phyloP scores from a whole-genome alignment of 73 alveolate species.

The Uronychia binucleata region DNA sequence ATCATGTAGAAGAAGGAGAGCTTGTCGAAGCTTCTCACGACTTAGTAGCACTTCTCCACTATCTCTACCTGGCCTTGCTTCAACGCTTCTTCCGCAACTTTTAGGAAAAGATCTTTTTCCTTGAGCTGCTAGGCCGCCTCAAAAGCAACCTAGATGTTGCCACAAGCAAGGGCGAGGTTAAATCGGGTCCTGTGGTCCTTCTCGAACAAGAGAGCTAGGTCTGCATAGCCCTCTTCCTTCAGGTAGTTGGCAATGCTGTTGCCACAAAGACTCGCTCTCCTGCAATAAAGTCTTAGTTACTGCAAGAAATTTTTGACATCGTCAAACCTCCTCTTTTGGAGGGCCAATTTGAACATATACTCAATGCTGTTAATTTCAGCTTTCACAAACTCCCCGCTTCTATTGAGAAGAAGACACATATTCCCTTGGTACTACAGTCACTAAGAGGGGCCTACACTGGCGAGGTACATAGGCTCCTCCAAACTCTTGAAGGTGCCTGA shows the following conservation, averaged over 20 bases:
- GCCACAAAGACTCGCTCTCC: slow-evolving; percentile 55
- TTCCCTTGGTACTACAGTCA: slow-evolving; percentile 23
- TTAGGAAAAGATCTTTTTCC: slow-evolving; percentile 83
- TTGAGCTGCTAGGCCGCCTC: slow-evolving; percentile 85
- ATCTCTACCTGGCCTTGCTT: slow-evolving; percentile 92
- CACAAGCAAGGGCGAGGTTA: slow-evolving; percentile 89
- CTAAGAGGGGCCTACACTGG: slow-evolving; percentile 17
- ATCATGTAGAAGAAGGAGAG: slow-evolving; percentile 87
- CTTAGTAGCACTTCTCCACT: slow-evolving; percentile 92
- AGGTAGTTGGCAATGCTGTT: slow-evolving; percentile 63
- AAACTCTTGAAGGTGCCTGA: slow-evolving; percentile 75
- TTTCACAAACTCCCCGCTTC: slow-evolving; percentile 56
- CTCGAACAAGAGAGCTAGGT: slow-evolving; percentile 69
- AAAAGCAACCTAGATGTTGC: slow-evolving; percentile 93
- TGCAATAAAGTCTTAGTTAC: slow-evolving; percentile 26
- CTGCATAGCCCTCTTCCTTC: slow-evolving; percentile 74
- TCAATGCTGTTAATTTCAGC: slow-evolving; percentile 68
- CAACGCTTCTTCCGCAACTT: slow-evolving; percentile 91
- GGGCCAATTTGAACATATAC: slow-evolving; percentile 75
- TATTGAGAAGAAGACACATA: slow-evolving; percentile 21
- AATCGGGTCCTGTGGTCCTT: slow-evolving; percentile 58
- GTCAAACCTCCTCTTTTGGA: slow-evolving; percentile 60
- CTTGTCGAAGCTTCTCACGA: slow-evolving; percentile 82
- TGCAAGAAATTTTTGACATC: slow-evolving; percentile 63
- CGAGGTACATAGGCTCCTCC: slow-evolving; percentile 74